Conservation (phyloP, 257 asterid genomes). For the Salvia splendens region DNA sequence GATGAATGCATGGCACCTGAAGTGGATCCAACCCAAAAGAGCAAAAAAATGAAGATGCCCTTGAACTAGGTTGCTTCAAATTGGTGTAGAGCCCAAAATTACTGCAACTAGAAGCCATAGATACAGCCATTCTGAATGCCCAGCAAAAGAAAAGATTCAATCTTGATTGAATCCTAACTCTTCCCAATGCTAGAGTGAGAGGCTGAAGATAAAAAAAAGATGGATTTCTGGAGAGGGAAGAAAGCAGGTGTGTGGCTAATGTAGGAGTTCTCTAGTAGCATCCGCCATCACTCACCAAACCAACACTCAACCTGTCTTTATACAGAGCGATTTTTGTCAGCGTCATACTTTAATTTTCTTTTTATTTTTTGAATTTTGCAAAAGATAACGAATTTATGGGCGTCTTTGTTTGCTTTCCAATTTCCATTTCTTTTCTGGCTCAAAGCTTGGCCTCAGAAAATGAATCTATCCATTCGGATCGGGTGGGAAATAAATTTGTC, state of each 20-base stretch:
- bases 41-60: slow-evolving; percentile 45
- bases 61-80: slow-evolving; percentile 53
- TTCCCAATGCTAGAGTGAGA: too few relatives aligned
- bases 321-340: slow-evolving; percentile 14
- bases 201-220: too few relatives aligned
- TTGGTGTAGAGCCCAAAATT: slow-evolving; percentile 47
- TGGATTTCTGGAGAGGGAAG: slow-evolving; percentile 23
- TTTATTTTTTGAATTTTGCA: not conserved
- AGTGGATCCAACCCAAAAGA: slow-evolving; percentile 58
- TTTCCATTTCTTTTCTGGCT: slow-evolving; percentile 25
- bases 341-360: slow-evolving; percentile 1
- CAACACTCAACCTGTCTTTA: slow-evolving; percentile 39
- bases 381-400: too few relatives aligned
- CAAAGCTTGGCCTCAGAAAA: slow-evolving; percentile 40
- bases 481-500: not conserved
- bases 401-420: slow-evolving; percentile 33
- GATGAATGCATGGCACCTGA: slow-evolving; percentile 47
- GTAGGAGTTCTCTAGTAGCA: slow-evolving; percentile 44
- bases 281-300: slow-evolving; percentile 65
- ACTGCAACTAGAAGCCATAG: slow-evolving; percentile 76
- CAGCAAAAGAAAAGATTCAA: slow-evolving; percentile 24
- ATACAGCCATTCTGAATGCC: slow-evolving; percentile 59
- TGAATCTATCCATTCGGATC: slow-evolving; percentile 32
- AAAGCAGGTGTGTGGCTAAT: slow-evolving; percentile 28
- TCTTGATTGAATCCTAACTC: slow-evolving; percentile 19